Evolutionary conservation across 2,329 filamentous ascomycete genomes (phyloP).

Genomic region (Cladosporium halotolerans): DNA sequence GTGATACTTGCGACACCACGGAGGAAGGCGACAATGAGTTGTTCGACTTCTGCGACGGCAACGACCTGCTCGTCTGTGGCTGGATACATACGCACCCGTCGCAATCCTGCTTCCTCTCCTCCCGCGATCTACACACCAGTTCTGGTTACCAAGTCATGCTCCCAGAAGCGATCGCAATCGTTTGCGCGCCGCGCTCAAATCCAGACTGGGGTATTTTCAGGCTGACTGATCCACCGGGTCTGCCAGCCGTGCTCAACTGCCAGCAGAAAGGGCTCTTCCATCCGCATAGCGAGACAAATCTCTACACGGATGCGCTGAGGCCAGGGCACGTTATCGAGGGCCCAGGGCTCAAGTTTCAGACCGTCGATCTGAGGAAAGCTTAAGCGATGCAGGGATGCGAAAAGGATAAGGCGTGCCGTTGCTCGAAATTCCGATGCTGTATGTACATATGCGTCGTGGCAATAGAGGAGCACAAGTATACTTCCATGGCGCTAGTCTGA

Average conservation of each 20-base stretch:
- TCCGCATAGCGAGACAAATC: conserved; percentile 61
- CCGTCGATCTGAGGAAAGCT: conserved; percentile 54
- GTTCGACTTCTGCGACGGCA: conserved; percentile 80
- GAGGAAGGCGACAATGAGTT: conserved; percentile 66
- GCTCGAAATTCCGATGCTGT: too few relatives aligned
- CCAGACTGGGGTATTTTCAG: conserved; percentile 85
- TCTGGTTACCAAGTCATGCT: conserved; percentile 94
- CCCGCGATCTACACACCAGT: conserved; percentile 86
- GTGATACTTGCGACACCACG: conserved; percentile 90
- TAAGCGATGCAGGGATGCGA: background rate
- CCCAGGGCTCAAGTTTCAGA: conserved; percentile 54
- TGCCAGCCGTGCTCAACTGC: conserved; percentile 78
- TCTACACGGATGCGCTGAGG: conserved; percentile 67
- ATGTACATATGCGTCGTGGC: too few relatives aligned
- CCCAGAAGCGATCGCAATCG: conserved; percentile 91
- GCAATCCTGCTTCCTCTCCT: conserved; percentile 97
- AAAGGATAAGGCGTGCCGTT: too few relatives aligned
- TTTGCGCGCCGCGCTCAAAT: conserved; percentile 77
- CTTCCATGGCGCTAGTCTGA: too few relatives aligned
- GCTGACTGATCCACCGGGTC: conserved; percentile 84
- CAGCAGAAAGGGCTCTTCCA: conserved; percentile 77
- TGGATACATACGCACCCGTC: conserved; percentile 99
- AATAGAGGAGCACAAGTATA: too few relatives aligned
- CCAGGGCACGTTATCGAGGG: conserved; percentile 55
- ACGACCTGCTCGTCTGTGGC: conserved; percentile 79